Conservation (phyloP, 371 early-diverging fungal species). For the Rhizomucor pusillus region DNA sequence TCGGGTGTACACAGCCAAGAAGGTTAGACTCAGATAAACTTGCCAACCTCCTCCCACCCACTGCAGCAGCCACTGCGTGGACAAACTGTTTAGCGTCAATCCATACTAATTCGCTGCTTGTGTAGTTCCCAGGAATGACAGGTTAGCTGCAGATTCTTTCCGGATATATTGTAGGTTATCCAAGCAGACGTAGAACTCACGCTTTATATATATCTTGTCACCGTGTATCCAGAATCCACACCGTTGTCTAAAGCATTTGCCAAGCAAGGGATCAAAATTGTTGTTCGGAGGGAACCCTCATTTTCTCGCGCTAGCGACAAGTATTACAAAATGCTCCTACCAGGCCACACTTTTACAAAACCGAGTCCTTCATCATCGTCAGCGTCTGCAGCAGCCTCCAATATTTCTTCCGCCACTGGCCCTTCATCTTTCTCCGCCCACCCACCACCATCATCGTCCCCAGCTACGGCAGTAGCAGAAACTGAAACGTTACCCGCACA, state of each 20-base stretch:
- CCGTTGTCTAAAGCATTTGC: constrained; percentile 66
- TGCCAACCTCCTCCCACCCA: too few relatives aligned
- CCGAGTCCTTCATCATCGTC: too few relatives aligned
- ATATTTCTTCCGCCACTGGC: background rate
- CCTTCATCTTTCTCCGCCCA: background rate
- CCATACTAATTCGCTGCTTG: background rate
- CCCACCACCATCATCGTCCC: background rate
- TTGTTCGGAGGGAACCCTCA: constrained; percentile 53
- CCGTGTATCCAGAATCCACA: constrained; percentile 46
- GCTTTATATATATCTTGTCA: background rate
- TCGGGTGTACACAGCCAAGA: constrained; percentile 49
- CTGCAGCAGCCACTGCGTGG: too few relatives aligned
- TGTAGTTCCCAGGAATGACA: constrained; percentile 61
- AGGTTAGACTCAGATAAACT: background rate
- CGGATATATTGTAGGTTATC: too few relatives aligned
- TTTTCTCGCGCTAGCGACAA: constrained; percentile 14
- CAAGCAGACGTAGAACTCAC: background rate
- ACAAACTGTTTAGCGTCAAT: too few relatives aligned
- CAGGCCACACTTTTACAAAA: too few relatives aligned
- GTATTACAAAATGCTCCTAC: constrained; percentile 8
- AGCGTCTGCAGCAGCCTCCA: too few relatives aligned
- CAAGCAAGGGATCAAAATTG: constrained; percentile 63
- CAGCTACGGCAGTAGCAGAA: constrained; percentile 1
- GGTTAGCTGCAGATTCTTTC: constrained; percentile 31
- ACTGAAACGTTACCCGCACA: background rate